Conservation (phyloP, 176 grass and related monocot species). For the Tillandsia fasciculata region DNA sequence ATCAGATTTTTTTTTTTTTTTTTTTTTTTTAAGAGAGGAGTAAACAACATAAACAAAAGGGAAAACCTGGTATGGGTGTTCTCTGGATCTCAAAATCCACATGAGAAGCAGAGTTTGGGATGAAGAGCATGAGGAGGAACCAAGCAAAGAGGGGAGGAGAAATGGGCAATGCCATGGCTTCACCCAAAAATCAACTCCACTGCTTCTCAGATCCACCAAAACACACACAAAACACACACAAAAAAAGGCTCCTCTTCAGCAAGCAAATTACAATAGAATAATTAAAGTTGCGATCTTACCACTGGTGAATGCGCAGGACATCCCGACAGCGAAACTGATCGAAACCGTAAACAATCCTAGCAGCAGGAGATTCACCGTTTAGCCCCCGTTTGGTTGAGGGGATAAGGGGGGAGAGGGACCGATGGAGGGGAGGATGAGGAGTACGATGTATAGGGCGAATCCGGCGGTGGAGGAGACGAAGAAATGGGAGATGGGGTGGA, state of each 20-base stretch:
- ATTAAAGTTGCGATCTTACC: constrained; percentile 30
- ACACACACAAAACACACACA: background rate
- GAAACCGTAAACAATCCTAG: constrained; percentile 54
- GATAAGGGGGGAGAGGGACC: constrained; percentile 27
- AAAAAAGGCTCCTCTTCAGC: no score
- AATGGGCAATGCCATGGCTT: constrained; percentile 43
- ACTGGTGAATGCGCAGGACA: constrained; percentile 90
- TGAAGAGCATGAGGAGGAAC: constrained; percentile 31
- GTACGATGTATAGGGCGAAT: constrained; percentile 46
- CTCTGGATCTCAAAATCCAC: constrained; percentile 15
- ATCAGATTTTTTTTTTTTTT: no score
- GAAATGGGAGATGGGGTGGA: constrained; percentile 66
- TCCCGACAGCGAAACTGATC: constrained; percentile 68
- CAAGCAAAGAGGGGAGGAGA: constrained; percentile 15
- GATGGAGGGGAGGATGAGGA: constrained; percentile 61
- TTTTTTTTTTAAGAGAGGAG: no score
- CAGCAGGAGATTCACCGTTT: constrained; percentile 69
- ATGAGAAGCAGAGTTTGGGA: constrained; percentile 29
- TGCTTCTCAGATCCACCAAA: background rate
- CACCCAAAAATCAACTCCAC: background rate
- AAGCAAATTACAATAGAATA: background rate
- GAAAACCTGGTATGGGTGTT: constrained; percentile 22
- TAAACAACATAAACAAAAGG: constrained; percentile 19
- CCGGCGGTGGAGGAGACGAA: constrained; percentile 48
- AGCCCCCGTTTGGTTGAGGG: no score